These are phyloP conservation scores for Penicillium oxalicum DNA, from an alignment of 2,329 filamentous ascomycete genomes.

Conservation along the genomic window DNA sequence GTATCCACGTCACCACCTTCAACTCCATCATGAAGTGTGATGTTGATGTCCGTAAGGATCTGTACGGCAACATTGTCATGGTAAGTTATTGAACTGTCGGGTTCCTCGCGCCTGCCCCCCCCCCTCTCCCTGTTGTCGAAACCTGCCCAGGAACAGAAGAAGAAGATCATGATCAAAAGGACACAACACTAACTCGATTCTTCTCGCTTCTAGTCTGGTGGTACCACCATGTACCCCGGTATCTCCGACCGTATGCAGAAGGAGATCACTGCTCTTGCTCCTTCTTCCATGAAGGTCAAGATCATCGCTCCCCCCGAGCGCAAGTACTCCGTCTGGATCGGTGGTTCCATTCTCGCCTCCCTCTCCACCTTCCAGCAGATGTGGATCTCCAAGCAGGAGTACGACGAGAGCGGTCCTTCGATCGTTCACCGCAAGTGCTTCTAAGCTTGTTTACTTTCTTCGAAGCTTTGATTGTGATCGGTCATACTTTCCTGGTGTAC, in stretches of 20 bases:
- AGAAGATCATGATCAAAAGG: too few species aligned
- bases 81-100: conserved; percentile 51
- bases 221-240: conserved; percentile 99
- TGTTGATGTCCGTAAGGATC: conserved; percentile 99
- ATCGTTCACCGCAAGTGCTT: conserved; percentile 99
- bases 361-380: conserved; percentile 99
- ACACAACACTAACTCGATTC: background rate
- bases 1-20: conserved; percentile 99
- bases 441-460: conserved; percentile 55
- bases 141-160: too few species aligned
- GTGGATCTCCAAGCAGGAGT: conserved; percentile 99
- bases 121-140: background rate
- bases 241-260: conserved; percentile 99
- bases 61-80: conserved; percentile 99
- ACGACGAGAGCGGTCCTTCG: conserved; percentile 98
- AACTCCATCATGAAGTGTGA: conserved; percentile 99
- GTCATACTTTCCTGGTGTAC: conserved; percentile 39
- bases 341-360: conserved; percentile 99
- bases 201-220: conserved; percentile 69
- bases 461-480: conserved; percentile 29
- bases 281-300: conserved; percentile 99
- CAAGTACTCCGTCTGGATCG: conserved; percentile 99
- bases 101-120: background rate
- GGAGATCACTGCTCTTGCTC: conserved; percentile 98
- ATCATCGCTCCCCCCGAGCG: conserved; percentile 99